Conservation (phyloP, 2,329 filamentous ascomycete genomes). For the Exserohilum rostratum region DNA sequence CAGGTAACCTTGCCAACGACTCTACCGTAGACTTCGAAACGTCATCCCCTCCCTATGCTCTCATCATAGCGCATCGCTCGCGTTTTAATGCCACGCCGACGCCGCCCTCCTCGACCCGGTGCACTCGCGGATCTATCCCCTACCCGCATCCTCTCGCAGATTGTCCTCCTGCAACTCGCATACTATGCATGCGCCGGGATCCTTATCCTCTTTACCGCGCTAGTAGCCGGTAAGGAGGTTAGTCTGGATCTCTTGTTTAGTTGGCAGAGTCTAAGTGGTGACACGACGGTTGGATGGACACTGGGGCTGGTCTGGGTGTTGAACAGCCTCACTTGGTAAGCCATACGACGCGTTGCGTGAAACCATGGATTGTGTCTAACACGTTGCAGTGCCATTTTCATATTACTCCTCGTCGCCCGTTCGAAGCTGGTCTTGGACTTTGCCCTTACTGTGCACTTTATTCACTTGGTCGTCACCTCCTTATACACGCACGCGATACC, state of each 20-base stretch:
- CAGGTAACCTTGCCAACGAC: constrained; percentile 24
- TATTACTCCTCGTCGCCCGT: constrained; percentile 82
- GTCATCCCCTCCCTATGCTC: constrained; percentile 22
- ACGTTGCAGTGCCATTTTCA: constrained; percentile 72
- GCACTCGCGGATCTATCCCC: constrained; percentile 71
- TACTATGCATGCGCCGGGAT: constrained; percentile 68
- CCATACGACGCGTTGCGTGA: background rate
- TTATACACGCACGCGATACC: constrained; percentile 81
- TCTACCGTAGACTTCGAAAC: constrained; percentile 3
- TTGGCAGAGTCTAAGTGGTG: constrained; percentile 68
- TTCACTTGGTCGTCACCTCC: constrained; percentile 78
- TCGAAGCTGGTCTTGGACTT: constrained; percentile 97
- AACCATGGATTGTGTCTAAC: constrained; percentile 17
- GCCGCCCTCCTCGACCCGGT: constrained; percentile 68
- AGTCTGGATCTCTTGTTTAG: constrained; percentile 64
- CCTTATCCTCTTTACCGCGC: constrained; percentile 70
- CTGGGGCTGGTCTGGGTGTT: constrained; percentile 71
- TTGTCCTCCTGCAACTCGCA: constrained; percentile 66
- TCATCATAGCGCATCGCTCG: constrained; percentile 23
- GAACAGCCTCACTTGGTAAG: constrained; percentile 68
- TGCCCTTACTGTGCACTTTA: constrained; percentile 82
- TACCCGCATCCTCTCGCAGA: constrained; percentile 70
- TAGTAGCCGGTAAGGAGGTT: constrained; percentile 68
- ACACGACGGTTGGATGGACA: constrained; percentile 74
- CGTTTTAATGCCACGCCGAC: constrained; percentile 59